Conservation (phyloP, 257 asterid genomes). For the Plectranthus barbatus region DNA sequence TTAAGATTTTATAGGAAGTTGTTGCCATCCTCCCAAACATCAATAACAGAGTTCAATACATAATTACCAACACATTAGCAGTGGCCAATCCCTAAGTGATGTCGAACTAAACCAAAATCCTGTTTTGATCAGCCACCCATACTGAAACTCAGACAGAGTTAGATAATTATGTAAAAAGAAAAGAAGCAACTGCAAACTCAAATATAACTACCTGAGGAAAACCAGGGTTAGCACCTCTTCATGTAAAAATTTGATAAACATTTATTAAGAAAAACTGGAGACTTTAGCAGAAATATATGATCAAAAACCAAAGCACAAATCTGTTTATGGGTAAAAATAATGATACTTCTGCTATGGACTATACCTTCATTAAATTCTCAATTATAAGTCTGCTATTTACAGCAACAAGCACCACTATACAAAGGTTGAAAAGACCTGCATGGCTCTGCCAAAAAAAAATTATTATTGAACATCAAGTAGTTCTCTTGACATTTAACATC, state of each 20-base stretch:
- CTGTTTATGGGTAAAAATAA: neutral
- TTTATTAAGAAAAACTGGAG: neutral
- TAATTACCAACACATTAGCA: conserved; percentile 86
- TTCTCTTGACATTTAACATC: no score
- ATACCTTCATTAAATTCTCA: conserved; percentile 95
- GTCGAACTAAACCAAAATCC: conserved; percentile 92
- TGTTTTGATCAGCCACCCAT: conserved; percentile 81
- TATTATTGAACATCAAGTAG: neutral
- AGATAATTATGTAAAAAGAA: conserved; percentile 5
- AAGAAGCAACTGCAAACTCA: neutral
- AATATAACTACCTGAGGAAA: neutral
- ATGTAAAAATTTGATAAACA: neutral
- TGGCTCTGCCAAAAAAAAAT: conserved; percentile 66
- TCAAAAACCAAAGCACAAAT: neutral
- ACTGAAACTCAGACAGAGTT: conserved; percentile 41
- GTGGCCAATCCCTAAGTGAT: conserved; percentile 93
- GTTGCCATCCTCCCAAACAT: neutral
- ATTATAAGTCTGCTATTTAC: conserved; percentile 97
- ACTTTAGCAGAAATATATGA: conserved; percentile 5
- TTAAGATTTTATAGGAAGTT: neutral
- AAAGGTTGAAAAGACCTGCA: conserved; percentile 97
- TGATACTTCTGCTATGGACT: neutral
- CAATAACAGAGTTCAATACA: neutral
- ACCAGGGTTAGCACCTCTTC: neutral
- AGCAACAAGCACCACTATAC: conserved; percentile 97